Evolutionary conservation across 108 stramenopile species (phyloP).

Genomic region (Seminavis robusta): DNA sequence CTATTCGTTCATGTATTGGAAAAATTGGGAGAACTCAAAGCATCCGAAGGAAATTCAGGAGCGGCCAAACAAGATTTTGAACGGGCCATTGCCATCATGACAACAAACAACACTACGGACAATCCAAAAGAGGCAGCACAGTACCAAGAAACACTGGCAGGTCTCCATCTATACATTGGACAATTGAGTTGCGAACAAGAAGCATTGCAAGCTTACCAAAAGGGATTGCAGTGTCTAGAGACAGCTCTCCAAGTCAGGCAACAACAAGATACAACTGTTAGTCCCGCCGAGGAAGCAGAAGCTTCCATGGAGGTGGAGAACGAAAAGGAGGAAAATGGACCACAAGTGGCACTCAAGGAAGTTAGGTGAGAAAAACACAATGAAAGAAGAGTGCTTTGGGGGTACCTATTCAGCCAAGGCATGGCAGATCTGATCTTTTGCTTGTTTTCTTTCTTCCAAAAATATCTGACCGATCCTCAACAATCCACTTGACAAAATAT

Average conservation of each 20-base stretch:
- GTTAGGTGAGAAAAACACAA: background rate
- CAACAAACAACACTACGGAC: conserved; percentile 10
- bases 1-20: conserved; percentile 35
- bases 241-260: conserved; percentile 20
- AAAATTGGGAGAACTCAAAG: conserved; percentile 68
- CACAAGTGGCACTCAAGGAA: too few species aligned
- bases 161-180: conserved; percentile 71
- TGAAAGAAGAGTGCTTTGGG: background rate
- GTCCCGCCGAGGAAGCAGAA: too few species aligned
- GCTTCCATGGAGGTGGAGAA: too few species aligned
- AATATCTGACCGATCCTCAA: too few species aligned
- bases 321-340: too few species aligned
- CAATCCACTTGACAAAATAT: too few species aligned
- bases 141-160: conserved; percentile 35
- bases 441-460: conserved; percentile 3
- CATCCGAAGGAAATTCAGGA: conserved; percentile 61
- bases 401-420: background rate
- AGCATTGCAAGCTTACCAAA: conserved; percentile 57
- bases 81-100: conserved; percentile 36
- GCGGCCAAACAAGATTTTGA: conserved; percentile 61
- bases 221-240: conserved; percentile 55
- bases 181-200: conserved; percentile 68
- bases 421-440: too few species aligned
- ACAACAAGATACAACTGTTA: conserved; percentile 4
- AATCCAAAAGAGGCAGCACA: conserved; percentile 25